Percentiles rank a stretch among this genome's conserved stretches.
Conservation (phyloP, 306 rosid genomes). For the Dryas octopetala region DNA sequence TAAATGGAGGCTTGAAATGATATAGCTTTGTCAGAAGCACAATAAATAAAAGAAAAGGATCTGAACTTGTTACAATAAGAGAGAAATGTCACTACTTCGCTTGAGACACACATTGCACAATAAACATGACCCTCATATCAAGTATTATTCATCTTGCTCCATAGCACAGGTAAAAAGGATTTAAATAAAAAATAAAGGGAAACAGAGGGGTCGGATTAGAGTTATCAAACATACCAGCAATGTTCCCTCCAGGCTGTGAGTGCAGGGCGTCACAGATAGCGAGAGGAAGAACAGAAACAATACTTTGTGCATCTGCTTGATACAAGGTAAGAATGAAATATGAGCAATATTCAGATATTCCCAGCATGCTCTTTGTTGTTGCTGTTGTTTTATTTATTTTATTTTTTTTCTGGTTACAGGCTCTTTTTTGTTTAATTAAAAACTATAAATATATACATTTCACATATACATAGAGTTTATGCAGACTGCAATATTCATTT, state of each 20-base stretch:
- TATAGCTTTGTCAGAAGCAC: too few relatives aligned
- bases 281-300: conserved; percentile 72
- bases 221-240: conserved; percentile 58
- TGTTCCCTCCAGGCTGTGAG: conserved; percentile 84
- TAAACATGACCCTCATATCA: background rate
- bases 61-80: too few relatives aligned
- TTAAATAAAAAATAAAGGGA: conserved; percentile 4
- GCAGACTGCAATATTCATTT: background rate
- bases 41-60: too few relatives aligned
- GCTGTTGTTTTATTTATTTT: too few relatives aligned
- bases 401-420: background rate
- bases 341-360: background rate
- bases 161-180: background rate
- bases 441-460: background rate
- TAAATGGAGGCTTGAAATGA: too few relatives aligned
- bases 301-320: conserved; percentile 80
- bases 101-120: too few relatives aligned
- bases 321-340: background rate
- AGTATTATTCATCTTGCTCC: background rate
- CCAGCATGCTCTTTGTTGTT: too few relatives aligned
- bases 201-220: background rate
- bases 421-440: background rate
- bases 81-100: too few relatives aligned
- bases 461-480: background rate
- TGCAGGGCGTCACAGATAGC: conserved; percentile 66